Conservation (phyloP, 1,284 basidiomycete species). For the Austroboletus olivaceoglutinosus region DNA sequence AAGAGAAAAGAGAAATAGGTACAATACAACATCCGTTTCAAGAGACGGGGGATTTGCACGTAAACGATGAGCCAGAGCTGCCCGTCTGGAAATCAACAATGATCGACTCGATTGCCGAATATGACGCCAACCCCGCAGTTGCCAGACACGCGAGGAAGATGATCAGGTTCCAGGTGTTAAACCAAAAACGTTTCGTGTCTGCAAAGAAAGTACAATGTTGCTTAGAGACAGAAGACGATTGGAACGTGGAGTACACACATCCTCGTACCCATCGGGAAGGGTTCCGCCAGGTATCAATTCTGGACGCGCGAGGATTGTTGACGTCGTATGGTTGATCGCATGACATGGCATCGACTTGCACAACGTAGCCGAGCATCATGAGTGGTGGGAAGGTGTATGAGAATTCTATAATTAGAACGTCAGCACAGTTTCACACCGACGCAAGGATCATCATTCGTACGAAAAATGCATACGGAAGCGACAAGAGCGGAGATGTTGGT, state of each 20-base stretch:
- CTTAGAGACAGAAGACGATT: background rate
- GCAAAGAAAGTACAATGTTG: background rate
- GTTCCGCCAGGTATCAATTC: constrained; percentile 26
- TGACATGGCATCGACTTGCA: constrained; percentile 46
- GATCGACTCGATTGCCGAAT: constrained; percentile 27
- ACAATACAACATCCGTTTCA: background rate
- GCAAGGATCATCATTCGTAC: constrained; percentile 10
- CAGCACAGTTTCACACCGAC: constrained; percentile 15
- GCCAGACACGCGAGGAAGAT: constrained; percentile 36
- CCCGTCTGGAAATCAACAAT: constrained; percentile 19
- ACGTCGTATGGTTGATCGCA: constrained; percentile 38
- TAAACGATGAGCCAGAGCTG: constrained; percentile 23
- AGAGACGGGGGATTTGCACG: constrained; percentile 27
- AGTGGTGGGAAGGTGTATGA: constrained; percentile 62
- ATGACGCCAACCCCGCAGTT: constrained; percentile 34
- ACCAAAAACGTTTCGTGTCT: constrained; percentile 21
- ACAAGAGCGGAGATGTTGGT: constrained; percentile 52
- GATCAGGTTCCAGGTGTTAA: constrained; percentile 37
- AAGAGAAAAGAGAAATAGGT: too few species aligned
- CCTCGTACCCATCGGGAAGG: constrained; percentile 29
- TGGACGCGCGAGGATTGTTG: constrained; percentile 25
- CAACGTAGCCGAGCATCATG: constrained; percentile 48
- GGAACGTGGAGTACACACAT: constrained; percentile 25
- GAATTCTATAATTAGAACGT: constrained; percentile 38
- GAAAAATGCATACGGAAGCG: constrained; percentile 58